Evolutionary conservation across 225 moss, liverwort and hornwort species (phyloP), one percentile per base, ranked within the genome.

Genomic region (Antitrichia curtipendula): DNA sequence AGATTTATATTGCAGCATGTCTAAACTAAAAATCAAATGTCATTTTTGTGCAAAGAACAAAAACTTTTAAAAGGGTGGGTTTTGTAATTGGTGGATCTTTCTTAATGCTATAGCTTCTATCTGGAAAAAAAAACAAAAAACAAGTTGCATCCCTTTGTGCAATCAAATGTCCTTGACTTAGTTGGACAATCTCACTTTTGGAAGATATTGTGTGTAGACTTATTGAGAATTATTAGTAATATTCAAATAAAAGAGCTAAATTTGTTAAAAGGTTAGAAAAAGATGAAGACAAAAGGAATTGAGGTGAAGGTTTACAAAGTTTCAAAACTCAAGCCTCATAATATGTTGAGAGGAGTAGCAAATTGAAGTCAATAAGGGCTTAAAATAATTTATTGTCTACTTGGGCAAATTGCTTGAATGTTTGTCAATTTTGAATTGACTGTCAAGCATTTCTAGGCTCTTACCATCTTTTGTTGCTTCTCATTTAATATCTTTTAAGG

Each of bases 141-240:
- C 12, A 4, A 22, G 21, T 4, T 31, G 62, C 31, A 31, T 29
- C 8, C 8, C 3, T 15, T 3, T 16, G 1, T 66, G 19, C 22
- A 17, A 21, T 66, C n/a, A 38, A 66, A n/a, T n/a, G 21, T 66
- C 38, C 2, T n/a, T n/a, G 22, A 22, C 21, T 6, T 12, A 66
- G 4, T n/a, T 12, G 9, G 2, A n/a, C 5, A 2, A n/a, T n/a
- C 5, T n/a, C 3, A 16, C 3, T 10, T n/a, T n/a, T 21, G 12
- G 66, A n/a, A n/a, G 11, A 20, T 66, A 21, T 21, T 66, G 6
- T 66, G 21, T 61, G 4, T 28, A 28, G 28, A 13, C 3, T 60
- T 28, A 28, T 13, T 13, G 60, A 60, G 7, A 60, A 60, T 28
- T 28, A 60, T 28, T 28, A 28, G 28, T 7, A 7, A 60, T 28